Evolutionary conservation across 805 yeast genomes (phyloP), one percentile per base, ranked within the genome.

Genomic region (Zygosaccharomyces gambellarensis): DNA sequence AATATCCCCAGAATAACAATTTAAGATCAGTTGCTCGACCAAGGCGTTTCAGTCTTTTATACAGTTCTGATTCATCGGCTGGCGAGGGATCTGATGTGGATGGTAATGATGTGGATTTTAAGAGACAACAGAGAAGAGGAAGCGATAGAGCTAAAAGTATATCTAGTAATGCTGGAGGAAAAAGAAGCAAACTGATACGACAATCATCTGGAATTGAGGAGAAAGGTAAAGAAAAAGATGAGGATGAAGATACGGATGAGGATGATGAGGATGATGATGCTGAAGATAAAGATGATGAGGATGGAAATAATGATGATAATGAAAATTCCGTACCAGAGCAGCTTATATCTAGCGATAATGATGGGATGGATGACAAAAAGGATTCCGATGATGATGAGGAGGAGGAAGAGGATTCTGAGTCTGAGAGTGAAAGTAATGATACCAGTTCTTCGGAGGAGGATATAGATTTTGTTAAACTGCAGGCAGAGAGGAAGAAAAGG

Each of bases 401-500:
- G 14, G 72, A 67, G 31, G 74, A 73, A 19, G 71, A 73, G 32
- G 73, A 66, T 28, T 68, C 65, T 27, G 64, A 57, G 2, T 62
- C 63, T 25, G 71, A 65, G 10, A 65, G 62, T 14, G 69, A 69
- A 10, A 64, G 63, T 14, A 61, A 63, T 12, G 61, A 64, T 2
- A 71, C 77, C 9, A 77, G 82, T 9, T 79, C 84, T 0, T 84
- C 80, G 57, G 88, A 82, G 56, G 82, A 81, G 32, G 82, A 80
- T 56, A 81, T 85, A 2, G 92, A 86, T 67, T 84, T 83, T 63
- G 87, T 85, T 12, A 79, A 78, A 62, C 67, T 86, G 52, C 85
- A 87, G 31, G 86, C 84, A 8, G 85, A 83, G 62, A 73, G 81
- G 53, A 80, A 84, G 67, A 79, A 79, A 34, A 75, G 70, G 51